These are phyloP conservation scores for Penicillium malachiteum DNA, from an alignment of 495 filamentous ascomycete species.

Conservation along the genomic window DNA sequence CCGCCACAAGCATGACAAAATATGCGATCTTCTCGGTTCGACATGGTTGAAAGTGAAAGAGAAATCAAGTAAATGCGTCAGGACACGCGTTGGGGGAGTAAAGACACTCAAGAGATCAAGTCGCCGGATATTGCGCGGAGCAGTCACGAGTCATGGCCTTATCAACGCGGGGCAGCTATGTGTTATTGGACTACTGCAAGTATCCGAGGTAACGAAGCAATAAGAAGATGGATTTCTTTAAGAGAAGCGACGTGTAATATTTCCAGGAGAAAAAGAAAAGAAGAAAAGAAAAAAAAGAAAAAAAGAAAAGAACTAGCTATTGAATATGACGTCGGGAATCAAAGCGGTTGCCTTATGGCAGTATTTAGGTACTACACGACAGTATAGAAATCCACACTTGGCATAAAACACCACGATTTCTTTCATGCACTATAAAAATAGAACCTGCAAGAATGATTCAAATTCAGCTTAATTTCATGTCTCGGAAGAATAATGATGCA, in stretches of 20 bases:
- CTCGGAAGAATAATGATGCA: constrained; percentile 21
- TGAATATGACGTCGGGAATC: constrained; percentile 1
- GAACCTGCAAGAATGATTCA: neutral
- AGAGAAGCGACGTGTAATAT: neutral
- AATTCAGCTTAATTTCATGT: constrained; percentile 15
- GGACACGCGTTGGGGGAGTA: neutral
- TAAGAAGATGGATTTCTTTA: neutral
- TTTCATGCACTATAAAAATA: constrained; percentile 18
- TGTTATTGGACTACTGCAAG: neutral
- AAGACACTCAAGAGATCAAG: constrained; percentile 4
- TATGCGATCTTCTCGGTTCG: constrained; percentile 57
- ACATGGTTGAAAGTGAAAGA: constrained; percentile 3
- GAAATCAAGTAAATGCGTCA: neutral
- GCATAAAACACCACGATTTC: too few relatives aligned
- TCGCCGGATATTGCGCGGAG: constrained; percentile 13
- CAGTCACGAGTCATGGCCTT: constrained; percentile 24
- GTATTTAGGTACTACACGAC: too few relatives aligned
- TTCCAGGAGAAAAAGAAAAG: neutral
- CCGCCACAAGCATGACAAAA: constrained; percentile 77
- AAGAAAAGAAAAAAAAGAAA: constrained; percentile 5
- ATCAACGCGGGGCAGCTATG: constrained; percentile 13
- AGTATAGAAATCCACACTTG: too few relatives aligned
- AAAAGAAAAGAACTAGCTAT: neutral
- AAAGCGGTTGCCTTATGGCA: constrained; percentile 1
- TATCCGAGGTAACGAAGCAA: neutral